Conservation (phyloP, 352 stramenopile species). For the Globisporangium canariense region DNA sequence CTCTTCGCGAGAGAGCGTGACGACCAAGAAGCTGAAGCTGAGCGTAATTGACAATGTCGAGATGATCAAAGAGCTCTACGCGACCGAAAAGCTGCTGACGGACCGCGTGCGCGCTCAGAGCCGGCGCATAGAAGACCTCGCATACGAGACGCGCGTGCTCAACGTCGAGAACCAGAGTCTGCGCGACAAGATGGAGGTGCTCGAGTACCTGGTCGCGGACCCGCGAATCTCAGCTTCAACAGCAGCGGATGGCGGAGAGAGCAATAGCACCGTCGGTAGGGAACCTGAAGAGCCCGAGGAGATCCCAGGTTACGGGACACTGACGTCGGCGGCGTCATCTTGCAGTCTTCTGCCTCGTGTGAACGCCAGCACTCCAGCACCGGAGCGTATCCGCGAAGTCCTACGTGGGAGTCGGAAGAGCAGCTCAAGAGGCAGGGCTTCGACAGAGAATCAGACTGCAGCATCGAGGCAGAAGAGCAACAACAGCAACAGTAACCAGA, state of each 20-base stretch:
- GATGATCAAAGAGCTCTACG: constrained; percentile 52
- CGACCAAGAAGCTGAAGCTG: constrained; percentile 34
- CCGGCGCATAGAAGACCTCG: constrained; percentile 22
- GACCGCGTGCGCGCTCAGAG: constrained; percentile 22
- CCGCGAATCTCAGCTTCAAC: background rate
- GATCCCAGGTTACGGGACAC: constrained; percentile 35
- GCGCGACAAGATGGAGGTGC: constrained; percentile 52
- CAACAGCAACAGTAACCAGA: constrained; percentile 11
- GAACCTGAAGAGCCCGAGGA: constrained; percentile 19
- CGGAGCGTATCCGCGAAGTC: constrained; percentile 21
- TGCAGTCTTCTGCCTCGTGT: constrained; percentile 10
- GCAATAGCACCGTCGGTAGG: background rate
- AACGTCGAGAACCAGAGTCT: constrained; percentile 56
- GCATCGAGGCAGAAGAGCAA: constrained; percentile 1
- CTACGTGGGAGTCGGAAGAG: constrained; percentile 13
- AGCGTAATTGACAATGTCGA: constrained; percentile 57
- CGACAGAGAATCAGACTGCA: background rate
- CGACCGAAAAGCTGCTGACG: constrained; percentile 40
- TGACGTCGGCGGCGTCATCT: constrained; percentile 13
- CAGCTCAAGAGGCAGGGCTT: background rate
- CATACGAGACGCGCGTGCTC: constrained; percentile 38
- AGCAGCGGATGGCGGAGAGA: background rate
- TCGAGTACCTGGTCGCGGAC: constrained; percentile 44
- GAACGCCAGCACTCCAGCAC: constrained; percentile 7
- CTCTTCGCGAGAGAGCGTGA: constrained; percentile 1